Percentiles rank a stretch among this genome's conserved stretches.
Conservation (phyloP, 2,329 filamentous ascomycete genomes). For the Macroventuria anomochaeta region DNA sequence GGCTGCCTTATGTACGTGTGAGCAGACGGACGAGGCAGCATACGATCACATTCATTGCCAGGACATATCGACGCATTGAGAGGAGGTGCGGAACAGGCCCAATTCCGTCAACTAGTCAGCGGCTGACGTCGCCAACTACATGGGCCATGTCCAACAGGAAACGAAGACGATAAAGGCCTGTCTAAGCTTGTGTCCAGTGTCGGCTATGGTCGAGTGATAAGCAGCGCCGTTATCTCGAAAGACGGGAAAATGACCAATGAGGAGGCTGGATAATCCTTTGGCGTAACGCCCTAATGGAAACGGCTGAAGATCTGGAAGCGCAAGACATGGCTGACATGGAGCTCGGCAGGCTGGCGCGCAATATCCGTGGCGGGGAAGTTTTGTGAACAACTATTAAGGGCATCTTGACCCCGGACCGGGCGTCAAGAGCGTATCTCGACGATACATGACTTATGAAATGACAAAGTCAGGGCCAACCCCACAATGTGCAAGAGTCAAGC, state of each 20-base stretch:
- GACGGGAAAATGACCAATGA: constrained; percentile 7
- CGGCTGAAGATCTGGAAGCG: constrained; percentile 5
- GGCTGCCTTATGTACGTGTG: neutral
- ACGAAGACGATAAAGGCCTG: constrained; percentile 14
- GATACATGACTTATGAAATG: constrained; percentile 15
- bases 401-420: constrained; percentile 4
- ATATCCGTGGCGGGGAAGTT: neutral
- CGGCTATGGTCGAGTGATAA: constrained; percentile 4
- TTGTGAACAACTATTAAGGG: constrained; percentile 1
- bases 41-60: neutral
- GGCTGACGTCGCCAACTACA: constrained; percentile 18
- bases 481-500: constrained; percentile 6
- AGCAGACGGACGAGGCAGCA: neutral
- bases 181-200: constrained; percentile 12
- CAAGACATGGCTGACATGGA: neutral
- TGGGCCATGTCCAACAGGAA: constrained; percentile 17
- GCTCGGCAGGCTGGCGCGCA: neutral
- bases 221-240: constrained; percentile 4
- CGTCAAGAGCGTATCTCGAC: constrained; percentile 19
- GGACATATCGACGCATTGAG: constrained; percentile 3
- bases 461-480: constrained; percentile 13
- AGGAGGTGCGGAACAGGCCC: constrained; percentile 7
- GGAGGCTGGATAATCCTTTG: neutral
- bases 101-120: neutral
- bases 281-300: neutral